Percentiles rank a stretch among this genome's conserved stretches.
Evolutionary conservation across 1,284 basidiomycete species (phyloP).

Genomic region (Cutaneotrichosporon dermatis): DNA sequence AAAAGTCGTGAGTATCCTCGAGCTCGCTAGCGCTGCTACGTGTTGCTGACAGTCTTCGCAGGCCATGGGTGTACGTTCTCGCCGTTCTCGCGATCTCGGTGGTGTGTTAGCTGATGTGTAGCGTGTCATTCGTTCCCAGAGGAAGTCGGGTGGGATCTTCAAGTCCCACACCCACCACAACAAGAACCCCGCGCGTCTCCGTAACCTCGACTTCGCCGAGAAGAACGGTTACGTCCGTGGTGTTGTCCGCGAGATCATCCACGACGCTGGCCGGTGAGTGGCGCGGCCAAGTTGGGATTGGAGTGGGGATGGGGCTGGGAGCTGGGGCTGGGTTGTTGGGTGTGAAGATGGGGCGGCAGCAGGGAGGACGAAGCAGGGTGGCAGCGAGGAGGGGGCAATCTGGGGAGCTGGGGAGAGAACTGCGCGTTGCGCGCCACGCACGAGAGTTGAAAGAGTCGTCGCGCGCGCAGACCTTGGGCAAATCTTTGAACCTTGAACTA

Average conservation of each 20-base stretch:
- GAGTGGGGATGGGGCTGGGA: too few relatives aligned
- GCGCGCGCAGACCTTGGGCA: too few relatives aligned
- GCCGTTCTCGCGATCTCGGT: neutral
- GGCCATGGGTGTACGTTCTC: conserved; percentile 37
- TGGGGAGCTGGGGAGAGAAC: too few relatives aligned
- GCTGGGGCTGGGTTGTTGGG: too few relatives aligned
- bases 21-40: neutral
- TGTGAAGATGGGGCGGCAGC: too few relatives aligned
- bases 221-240: conserved; percentile 97
- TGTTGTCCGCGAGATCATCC: conserved; percentile 98
- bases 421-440: too few relatives aligned
- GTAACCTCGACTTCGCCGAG: conserved; percentile 94
- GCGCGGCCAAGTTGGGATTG: neutral
- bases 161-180: conserved; percentile 93
- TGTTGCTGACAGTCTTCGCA: conserved; percentile 21
- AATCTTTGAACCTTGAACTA: too few relatives aligned
- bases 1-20: conserved; percentile 25
- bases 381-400: too few relatives aligned
- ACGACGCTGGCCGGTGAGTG: conserved; percentile 95
- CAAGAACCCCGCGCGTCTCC: conserved; percentile 89
- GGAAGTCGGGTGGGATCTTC: conserved; percentile 60
- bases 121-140: conserved; percentile 52
- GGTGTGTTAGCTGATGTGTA: conserved; percentile 18
- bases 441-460: too few relatives aligned
- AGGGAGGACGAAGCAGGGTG: too few relatives aligned